Conservation (phyloP, 169 alveolate species). For the Cryptosporidium tyzzeri region DNA sequence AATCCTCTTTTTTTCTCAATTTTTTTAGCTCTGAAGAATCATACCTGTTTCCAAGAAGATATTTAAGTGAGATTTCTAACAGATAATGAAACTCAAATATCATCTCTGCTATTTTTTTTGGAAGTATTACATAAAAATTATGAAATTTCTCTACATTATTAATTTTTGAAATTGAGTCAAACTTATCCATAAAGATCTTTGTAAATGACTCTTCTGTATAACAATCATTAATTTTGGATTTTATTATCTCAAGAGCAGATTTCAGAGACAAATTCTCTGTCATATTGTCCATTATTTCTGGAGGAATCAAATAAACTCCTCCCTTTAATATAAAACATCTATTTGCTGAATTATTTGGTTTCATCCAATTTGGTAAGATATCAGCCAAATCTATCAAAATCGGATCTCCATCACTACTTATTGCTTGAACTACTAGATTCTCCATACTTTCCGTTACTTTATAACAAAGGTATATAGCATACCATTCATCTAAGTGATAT, state of each 20-base stretch:
- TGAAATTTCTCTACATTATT: slow-evolving; percentile 41
- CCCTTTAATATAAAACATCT: slow-evolving; percentile 50
- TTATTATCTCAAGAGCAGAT: neutral
- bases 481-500: slow-evolving; percentile 65
- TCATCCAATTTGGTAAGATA: slow-evolving; percentile 38
- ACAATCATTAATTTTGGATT: neutral
- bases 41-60: neutral
- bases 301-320: slow-evolving; percentile 21
- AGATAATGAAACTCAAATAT: slow-evolving; percentile 37
- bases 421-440: neutral
- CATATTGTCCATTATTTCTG: neutral
- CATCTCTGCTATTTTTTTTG: slow-evolving; percentile 28
- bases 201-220: slow-evolving; percentile 26
- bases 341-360: slow-evolving; percentile 45
- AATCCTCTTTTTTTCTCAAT: neutral
- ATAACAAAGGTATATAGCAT: slow-evolving; percentile 18
- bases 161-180: slow-evolving; percentile 26
- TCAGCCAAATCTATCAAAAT: slow-evolving; percentile 50
- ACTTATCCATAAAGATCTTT: slow-evolving; percentile 35
- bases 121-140: slow-evolving; percentile 32
- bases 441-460: slow-evolving; percentile 21
- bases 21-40: neutral
- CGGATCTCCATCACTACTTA: slow-evolving; percentile 31
- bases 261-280: neutral
- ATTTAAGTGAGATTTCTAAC: slow-evolving; percentile 7